Conservation (phyloP, 2,329 filamentous ascomycete genomes). For the Rugonectria rugulosa region DNA sequence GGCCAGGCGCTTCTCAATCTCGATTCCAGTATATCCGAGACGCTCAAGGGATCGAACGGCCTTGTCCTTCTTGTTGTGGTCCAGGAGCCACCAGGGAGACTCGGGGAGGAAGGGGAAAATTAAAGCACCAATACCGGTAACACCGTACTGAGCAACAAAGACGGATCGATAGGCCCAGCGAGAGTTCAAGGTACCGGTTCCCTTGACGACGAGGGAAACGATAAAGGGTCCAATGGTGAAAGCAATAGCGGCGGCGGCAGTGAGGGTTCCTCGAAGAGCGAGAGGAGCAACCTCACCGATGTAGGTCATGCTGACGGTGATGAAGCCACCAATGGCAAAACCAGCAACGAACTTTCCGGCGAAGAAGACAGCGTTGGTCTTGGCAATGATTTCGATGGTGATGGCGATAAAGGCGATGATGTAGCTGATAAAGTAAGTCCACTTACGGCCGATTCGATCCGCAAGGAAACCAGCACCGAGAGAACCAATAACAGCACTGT, state of each 20-base stretch:
- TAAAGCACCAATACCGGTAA: slow-evolving; percentile 40
- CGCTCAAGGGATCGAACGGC: slow-evolving; percentile 45
- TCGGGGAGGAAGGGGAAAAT: slow-evolving; percentile 50
- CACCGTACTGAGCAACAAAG: slow-evolving; percentile 45
- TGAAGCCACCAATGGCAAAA: slow-evolving; percentile 24
- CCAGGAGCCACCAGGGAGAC: slow-evolving; percentile 50
- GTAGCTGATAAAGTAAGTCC: slow-evolving; percentile 23
- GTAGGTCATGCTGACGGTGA: slow-evolving; percentile 27
- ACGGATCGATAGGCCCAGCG: slow-evolving; percentile 46
- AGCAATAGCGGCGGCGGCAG: slow-evolving; percentile 40
- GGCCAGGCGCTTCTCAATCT: slow-evolving; percentile 41
- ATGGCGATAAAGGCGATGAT: slow-evolving; percentile 27
- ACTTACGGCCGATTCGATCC: slow-evolving; percentile 28
- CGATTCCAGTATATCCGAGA: slow-evolving; percentile 39
- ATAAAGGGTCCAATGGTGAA: slow-evolving; percentile 43
- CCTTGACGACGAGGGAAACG: slow-evolving; percentile 43
- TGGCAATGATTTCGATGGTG: slow-evolving; percentile 27
- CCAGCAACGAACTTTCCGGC: slow-evolving; percentile 31
- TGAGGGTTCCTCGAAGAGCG: slow-evolving; percentile 40
- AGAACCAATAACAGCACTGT: slow-evolving; percentile 25
- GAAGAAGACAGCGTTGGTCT: slow-evolving; percentile 28
- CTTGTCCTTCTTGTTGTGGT: slow-evolving; percentile 43
- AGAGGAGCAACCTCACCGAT: slow-evolving; percentile 29
- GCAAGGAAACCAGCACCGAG: slow-evolving; percentile 24
- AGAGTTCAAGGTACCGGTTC: slow-evolving; percentile 34